Base-by-base conservation (phyloP, 345 rosid genomes). In the Acer negundo region DNA sequence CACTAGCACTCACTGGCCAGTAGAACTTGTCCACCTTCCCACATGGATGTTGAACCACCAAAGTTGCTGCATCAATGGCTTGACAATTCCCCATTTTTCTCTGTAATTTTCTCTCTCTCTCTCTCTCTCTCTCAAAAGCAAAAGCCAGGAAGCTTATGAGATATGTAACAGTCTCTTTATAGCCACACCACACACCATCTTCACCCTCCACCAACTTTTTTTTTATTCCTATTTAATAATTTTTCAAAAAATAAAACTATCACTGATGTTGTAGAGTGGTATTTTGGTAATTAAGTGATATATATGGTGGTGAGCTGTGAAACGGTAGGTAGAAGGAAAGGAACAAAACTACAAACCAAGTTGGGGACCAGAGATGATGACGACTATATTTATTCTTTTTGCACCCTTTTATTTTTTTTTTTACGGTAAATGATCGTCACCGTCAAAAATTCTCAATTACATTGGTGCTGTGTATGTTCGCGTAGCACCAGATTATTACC, bases 51-150 rank as follows among this genome's bases (percentile, higher is more conserved):
- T 95, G 97, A 58, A 95, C 82, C 63, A 88, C 92, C 31, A 95
- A 83, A 5, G 90, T 88, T 15, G 94, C 92, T 40, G 99, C 85
- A 76, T 95, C 99, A 23, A 88, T 75, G 15, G 98, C 97, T 80
- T 95, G 99, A 73, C 99, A 95, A 46, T 95, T 95, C 46, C 99
- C 99, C 99, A 95, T 95, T 70, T 58, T 65, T 24, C 49, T 58
- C 61, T 7, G n/a, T 1, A 12, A 13, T 15, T 72, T 10, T 47
- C 35, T 40, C 10, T 61, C 69, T 35, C 44, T 20, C 59, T 72
- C 20, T 47, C 31, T 38, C 7, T 66, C 68, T 35, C 10, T 26
- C 44, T 20, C 23, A 58, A 9, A 42, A 7, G 28, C 51, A 16
- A 28, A 16, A 38, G 28, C 66, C 26, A 22, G 64, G 13, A 67